Base-by-base conservation (phyloP, 2,329 filamentous ascomycete genomes). In the Pseudocercospora macadamiae region DNA sequence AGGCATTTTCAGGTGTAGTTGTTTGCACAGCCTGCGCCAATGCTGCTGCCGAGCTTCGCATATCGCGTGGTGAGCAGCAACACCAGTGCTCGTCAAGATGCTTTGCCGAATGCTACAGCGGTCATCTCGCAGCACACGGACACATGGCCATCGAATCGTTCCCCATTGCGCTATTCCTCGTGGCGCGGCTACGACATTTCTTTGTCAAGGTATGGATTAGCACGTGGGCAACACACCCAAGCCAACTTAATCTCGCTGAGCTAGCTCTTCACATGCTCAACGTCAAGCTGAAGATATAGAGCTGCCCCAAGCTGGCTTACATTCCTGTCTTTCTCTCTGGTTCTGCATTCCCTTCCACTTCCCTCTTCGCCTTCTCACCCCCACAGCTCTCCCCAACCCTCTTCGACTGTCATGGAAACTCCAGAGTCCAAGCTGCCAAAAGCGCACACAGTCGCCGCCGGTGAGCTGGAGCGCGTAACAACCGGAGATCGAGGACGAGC, bases 401-500 rank as follows among this genome's bases (percentile, higher is more conserved):
- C 7, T 45, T 3, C 19, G 54, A n/a, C 26, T 57, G 51, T 34
- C 4, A 61, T 61, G 61, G 58, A 34, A 28, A 30, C 25, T 9
- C 32, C 48, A 9, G 12, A 42, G n/a, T n/a, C 26, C 4, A 55
- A 53, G 25, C 36, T 61, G 12, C 59, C 61, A 39, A 55, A 54
- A 47, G 59, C 61, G 4, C 52, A 62, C 16, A 61, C 59, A 21
- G 25, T 49, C 49, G 42, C 48, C 25, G 51, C 34, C 5, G 48
- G 23, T 28, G 61, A 60, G 52, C 53, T 59, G n/a, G 57, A 64
- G 44, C 59, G 57, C 2, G n/a, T 52, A 9, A n/a, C 53, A 10
- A 56, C 26, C 36, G 49, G 39, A 16, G 58, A 60, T 21, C 26
- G 64, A 36, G 62, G 62, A 16, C 64, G 65, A 26, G 47, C 47